Evolutionary conservation across 768 basidiomycete species (phyloP).

Genomic region (Mycena vitilis): DNA sequence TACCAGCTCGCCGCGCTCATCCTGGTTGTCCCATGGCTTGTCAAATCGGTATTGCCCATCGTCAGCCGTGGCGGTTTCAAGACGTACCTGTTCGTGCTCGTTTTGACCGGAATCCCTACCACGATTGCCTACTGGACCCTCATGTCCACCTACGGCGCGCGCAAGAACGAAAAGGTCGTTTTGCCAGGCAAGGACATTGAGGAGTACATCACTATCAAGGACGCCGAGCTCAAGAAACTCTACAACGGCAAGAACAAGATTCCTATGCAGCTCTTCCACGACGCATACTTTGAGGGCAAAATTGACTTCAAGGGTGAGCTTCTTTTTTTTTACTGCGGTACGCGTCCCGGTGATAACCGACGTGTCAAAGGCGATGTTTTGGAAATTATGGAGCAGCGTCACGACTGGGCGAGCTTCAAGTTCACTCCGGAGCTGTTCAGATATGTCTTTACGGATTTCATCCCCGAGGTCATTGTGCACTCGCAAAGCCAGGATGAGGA

Average conservation of each 20-base stretch:
- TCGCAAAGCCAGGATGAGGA: conserved; percentile 93
- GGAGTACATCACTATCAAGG: conserved; percentile 92
- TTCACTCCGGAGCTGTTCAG: conserved; percentile 94
- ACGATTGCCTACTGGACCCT: conserved; percentile 91
- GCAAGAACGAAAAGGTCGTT: conserved; percentile 86
- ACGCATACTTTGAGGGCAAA: conserved; percentile 97
- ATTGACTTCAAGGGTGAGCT: conserved; percentile 91
- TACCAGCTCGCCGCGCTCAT: conserved; percentile 80
- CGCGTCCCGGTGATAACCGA: background rate
- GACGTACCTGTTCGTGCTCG: conserved; percentile 84
- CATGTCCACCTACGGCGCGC: conserved; percentile 82
- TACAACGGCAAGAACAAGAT: conserved; percentile 92
- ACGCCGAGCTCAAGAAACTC: conserved; percentile 79
- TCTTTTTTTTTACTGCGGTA: conserved; percentile 17
- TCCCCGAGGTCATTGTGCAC: conserved; percentile 96
- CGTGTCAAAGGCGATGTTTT: conserved; percentile 82
- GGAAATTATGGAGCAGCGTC: conserved; percentile 92
- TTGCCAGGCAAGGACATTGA: conserved; percentile 86
- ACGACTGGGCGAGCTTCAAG: conserved; percentile 94
- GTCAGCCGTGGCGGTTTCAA: conserved; percentile 88
- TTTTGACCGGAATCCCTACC: conserved; percentile 80
- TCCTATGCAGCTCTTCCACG: conserved; percentile 97
- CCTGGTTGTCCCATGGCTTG: conserved; percentile 83
- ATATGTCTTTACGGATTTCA: conserved; percentile 87
- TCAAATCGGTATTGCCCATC: conserved; percentile 86